phyloP scores from a whole-genome alignment of 2,329 filamentous ascomycete genomes.

The Alternaria dauci region DNA sequence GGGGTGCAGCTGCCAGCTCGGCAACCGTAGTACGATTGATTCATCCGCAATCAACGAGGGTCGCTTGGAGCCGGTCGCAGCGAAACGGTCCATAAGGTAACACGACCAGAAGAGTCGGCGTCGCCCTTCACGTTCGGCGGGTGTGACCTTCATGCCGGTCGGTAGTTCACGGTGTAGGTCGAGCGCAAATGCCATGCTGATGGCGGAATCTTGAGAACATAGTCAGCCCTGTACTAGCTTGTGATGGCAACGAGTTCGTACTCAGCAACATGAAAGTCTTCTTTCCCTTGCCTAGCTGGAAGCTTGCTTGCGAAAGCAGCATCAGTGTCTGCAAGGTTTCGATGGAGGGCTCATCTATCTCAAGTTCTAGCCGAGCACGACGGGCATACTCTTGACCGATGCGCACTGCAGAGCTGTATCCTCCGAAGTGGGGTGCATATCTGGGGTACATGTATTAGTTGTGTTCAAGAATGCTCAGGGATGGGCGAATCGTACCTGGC shows the following conservation, averaged over 20 bases:
- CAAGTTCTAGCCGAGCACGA: slow-evolving; percentile 74
- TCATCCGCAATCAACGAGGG: slow-evolving; percentile 83
- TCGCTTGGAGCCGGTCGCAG: slow-evolving; percentile 80
- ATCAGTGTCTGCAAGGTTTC: slow-evolving; percentile 79
- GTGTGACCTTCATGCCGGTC: slow-evolving; percentile 66
- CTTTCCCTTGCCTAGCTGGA: slow-evolving; percentile 79
- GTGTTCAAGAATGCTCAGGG: slow-evolving; percentile 61
- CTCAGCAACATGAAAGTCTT: slow-evolving; percentile 87
- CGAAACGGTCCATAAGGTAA: slow-evolving; percentile 86
- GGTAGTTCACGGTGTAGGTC: slow-evolving; percentile 82
- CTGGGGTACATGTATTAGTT: slow-evolving; percentile 55
- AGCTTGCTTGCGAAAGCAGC: slow-evolving; percentile 77
- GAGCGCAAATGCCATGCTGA: slow-evolving; percentile 83
- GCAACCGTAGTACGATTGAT: slow-evolving; percentile 76
- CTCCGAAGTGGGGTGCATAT: slow-evolving; percentile 72
- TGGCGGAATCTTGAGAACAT: slow-evolving; percentile 67
- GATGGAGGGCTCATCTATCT: slow-evolving; percentile 81
- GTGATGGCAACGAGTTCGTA: slow-evolving; percentile 51
- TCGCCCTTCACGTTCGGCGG: slow-evolving; percentile 76
- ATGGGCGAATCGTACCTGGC: slow-evolving; percentile 48
- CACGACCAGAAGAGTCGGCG: slow-evolving; percentile 89
- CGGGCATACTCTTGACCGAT: slow-evolving; percentile 76
- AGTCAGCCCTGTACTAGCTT: slow-evolving; percentile 27
- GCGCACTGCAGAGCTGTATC: slow-evolving; percentile 71
- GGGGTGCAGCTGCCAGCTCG: slow-evolving; percentile 73